Conservation (phyloP, 176 grass and related monocot species). For the Areca catechu region DNA sequence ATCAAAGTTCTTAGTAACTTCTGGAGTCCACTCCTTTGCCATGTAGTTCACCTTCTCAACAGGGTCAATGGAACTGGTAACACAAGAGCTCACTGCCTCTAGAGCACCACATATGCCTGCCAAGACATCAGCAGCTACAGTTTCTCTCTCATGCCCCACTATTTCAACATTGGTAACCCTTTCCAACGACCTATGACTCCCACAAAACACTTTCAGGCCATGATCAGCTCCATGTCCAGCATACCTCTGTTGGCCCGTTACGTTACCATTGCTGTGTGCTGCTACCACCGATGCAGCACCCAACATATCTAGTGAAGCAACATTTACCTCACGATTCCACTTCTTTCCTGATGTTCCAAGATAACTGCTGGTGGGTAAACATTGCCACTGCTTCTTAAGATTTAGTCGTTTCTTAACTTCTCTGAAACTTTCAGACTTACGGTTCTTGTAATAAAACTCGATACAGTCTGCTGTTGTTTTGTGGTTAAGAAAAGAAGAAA, state of each 20-base stretch:
- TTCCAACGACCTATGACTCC: conserved; percentile 21
- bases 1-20: conserved; percentile 29
- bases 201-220: conserved; percentile 19
- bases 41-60: conserved; percentile 28
- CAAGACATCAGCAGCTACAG: conserved; percentile 60
- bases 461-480: conserved; percentile 96
- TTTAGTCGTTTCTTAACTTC: conserved; percentile 79
- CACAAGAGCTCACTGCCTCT: conserved; percentile 80
- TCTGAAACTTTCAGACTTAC: conserved; percentile 89
- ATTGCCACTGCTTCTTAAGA: conserved; percentile 45
- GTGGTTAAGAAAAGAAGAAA: conserved; percentile 63
- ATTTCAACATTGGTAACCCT: conserved; percentile 20
- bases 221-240: conserved; percentile 6
- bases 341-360: conserved; percentile 61
- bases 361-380: conserved; percentile 47
- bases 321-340: conserved; percentile 57
- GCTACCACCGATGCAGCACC: conserved; percentile 46
- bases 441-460: conserved; percentile 97
- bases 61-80: conserved; percentile 59
- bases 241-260: conserved; percentile 23
- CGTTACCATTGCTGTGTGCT: conserved; percentile 38
- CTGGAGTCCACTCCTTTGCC: conserved; percentile 23
- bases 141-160: conserved; percentile 52
- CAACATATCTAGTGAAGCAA: conserved; percentile 60
- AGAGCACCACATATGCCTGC: conserved; percentile 55